phyloP scores from a whole-genome alignment of 2,329 filamentous ascomycete genomes.

The Chrysosporium queenslandicum region DNA sequence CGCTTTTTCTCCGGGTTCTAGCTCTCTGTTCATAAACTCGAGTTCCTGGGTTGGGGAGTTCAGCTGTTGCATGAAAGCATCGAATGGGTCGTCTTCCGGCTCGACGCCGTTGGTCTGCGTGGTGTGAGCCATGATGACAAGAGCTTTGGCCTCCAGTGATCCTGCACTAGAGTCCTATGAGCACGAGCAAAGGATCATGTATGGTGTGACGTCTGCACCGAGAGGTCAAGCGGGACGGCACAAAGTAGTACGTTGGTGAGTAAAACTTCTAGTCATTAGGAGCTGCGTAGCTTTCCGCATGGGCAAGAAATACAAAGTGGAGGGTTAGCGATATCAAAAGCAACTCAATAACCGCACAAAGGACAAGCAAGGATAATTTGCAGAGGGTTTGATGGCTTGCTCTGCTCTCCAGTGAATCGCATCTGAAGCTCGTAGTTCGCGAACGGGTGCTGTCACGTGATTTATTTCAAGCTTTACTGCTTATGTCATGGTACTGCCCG shows the following conservation, averaged over 20 bases:
- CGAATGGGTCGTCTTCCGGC: slow-evolving; percentile 32
- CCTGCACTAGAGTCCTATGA: slow-evolving; percentile 4
- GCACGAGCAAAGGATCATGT: neutral
- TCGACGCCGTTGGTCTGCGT: slow-evolving; percentile 24
- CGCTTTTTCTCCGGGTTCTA: slow-evolving; percentile 60
- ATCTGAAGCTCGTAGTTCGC: neutral
- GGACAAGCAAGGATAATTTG: neutral
- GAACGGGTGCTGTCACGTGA: neutral
- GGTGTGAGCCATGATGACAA: slow-evolving; percentile 32
- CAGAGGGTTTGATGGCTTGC: neutral
- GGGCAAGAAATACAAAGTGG: neutral
- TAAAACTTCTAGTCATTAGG: neutral
- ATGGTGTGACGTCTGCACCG: neutral
- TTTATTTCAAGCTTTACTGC: neutral
- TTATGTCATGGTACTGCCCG: neutral
- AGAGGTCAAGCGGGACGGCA: neutral
- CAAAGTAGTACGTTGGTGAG: neutral
- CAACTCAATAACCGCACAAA: neutral
- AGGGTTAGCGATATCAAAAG: neutral
- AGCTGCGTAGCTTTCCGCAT: neutral
- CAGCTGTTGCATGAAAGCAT: slow-evolving; percentile 35
- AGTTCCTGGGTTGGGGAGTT: slow-evolving; percentile 30
- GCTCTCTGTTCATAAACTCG: slow-evolving; percentile 34
- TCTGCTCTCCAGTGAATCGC: neutral
- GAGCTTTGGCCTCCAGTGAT: neutral